Percentiles rank a stretch among this genome's conserved stretches.
Conservation (phyloP, 345 rosid genomes). For the Populus ilicifolia region DNA sequence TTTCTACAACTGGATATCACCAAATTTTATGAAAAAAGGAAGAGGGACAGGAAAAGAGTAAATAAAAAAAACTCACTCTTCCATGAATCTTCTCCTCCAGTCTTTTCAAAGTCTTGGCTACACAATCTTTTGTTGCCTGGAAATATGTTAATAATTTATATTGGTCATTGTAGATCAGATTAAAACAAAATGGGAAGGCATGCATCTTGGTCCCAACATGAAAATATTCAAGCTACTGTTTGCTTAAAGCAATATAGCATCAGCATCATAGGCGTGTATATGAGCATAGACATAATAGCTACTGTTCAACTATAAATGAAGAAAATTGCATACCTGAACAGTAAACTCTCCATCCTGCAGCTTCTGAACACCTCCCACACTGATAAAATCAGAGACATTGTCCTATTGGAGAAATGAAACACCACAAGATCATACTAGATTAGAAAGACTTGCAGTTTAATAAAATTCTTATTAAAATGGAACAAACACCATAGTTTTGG, state of each 20-base stretch:
- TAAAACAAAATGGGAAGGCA: slow-evolving; percentile 14
- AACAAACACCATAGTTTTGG: not conserved
- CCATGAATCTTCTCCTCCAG: slow-evolving; percentile 96
- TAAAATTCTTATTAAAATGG: slow-evolving; percentile 3
- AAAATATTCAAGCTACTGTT: slow-evolving; percentile 4
- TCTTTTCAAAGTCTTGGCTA: slow-evolving; percentile 91
- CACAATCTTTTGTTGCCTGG: slow-evolving; percentile 98
- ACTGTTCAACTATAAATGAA: slow-evolving; percentile 2
- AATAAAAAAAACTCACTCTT: slow-evolving; percentile 53
- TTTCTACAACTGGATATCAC: not conserved
- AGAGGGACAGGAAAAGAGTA: not conserved
- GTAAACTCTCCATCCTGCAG: slow-evolving; percentile 96
- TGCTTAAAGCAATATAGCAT: not conserved
- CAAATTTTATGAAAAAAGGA: not conserved
- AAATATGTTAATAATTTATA: slow-evolving; percentile 13
- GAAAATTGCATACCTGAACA: slow-evolving; percentile 61
- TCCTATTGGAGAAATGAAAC: slow-evolving; percentile 52
- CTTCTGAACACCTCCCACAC: slow-evolving; percentile 95
- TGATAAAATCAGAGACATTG: slow-evolving; percentile 89
- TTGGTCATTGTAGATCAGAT: not conserved
- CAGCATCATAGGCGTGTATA: not conserved
- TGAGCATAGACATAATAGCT: slow-evolving; percentile 1
- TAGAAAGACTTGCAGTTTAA: slow-evolving; percentile 5
- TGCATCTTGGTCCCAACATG: slow-evolving; percentile 4
- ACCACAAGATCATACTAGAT: slow-evolving; percentile 20